phyloP scores from a whole-genome alignment of 2,329 filamentous ascomycete species.

The Capronia epimyces region DNA sequence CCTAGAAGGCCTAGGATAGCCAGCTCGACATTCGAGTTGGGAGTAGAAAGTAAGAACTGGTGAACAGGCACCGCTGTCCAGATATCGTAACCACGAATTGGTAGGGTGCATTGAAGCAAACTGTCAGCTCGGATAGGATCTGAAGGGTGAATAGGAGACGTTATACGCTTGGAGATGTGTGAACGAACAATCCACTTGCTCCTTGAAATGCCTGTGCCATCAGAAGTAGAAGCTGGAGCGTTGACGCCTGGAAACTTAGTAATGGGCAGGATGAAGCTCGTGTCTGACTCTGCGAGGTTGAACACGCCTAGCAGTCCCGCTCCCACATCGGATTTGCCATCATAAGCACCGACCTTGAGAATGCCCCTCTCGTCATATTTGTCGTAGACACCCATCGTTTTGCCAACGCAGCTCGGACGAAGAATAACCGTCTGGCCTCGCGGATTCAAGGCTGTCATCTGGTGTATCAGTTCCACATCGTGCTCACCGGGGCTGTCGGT shows the following conservation, averaged over 20 bases:
- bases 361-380: conserved; percentile 67
- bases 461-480: conserved; percentile 65
- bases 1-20: conserved; percentile 71
- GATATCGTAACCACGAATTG: conserved; percentile 69
- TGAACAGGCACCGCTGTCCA: conserved; percentile 66
- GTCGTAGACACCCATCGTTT: conserved; percentile 66
- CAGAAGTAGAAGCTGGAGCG: conserved; percentile 9
- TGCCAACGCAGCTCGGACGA: conserved; percentile 68
- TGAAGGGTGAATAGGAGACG: conserved; percentile 45
- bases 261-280: conserved; percentile 66
- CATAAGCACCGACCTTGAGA: conserved; percentile 73
- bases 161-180: conserved; percentile 62
- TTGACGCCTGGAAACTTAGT: conserved; percentile 62
- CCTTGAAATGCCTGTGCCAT: conserved; percentile 33
- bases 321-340: conserved; percentile 62
- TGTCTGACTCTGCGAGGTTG: conserved; percentile 61
- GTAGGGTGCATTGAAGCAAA: conserved; percentile 59
- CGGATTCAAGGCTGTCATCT: conserved; percentile 73
- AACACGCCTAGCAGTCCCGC: conserved; percentile 77
- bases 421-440: conserved; percentile 73
- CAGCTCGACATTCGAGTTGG: conserved; percentile 38
- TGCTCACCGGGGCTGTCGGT: conserved; percentile 84
- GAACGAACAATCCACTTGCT: conserved; percentile 65
- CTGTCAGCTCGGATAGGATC: conserved; percentile 35
- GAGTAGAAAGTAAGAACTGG: conserved; percentile 54